Evolutionary conservation across 2,329 filamentous ascomycete species (phyloP), one percentile per base, ranked within the genome.

Genomic region (Trichoderma pleuroti): DNA sequence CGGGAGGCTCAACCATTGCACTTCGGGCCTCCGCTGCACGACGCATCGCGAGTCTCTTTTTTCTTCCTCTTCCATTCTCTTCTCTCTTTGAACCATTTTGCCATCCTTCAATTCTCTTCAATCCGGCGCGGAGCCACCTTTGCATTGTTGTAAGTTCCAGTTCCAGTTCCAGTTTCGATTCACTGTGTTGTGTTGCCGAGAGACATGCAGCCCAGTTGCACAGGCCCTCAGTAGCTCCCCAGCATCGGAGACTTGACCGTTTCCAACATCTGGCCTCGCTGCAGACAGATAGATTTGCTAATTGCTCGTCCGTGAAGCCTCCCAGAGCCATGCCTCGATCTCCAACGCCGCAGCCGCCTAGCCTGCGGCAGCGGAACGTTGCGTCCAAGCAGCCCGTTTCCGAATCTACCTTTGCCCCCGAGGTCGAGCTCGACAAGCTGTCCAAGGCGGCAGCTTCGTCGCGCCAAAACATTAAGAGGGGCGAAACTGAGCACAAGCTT

Each of bases 401-500:
- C 75, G 70, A 80, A 74, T 52, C 66, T 28, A 72, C 76, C 70
- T 76, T 79, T 79, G 75, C 79, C 74, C 72, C 81, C 42, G 85
- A 87, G 69, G 76, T 78, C 61, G 86, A 88, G 72, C 80, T 86
- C 75, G 86, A 89, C 75, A 84, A 82, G 76, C 78, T 87, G 72
- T 79, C 82, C 71, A 81, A 83, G 73, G 77, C 80, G 26, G 78
- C 79, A 14, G 74, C 80, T 32, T 57, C 61, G 14, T 65, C 68
- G 60, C 74, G 79, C 70, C 75, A 76, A 46, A 77, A 80, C 64
- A 73, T 79, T 42, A 77, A 82, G 39, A 82, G 82, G 70, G 86
- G 87, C n/a, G 92, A 97, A 81, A 91, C 89, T 86, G 93, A 97
- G 77, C 97, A 98, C 85, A 90, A 92, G 86, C 81, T 96, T 74